Evolutionary conservation across 108 stramenopile genomes (phyloP), one percentile per base, ranked within the genome.

Genomic region (Fragilariopsis cylindrus): DNA sequence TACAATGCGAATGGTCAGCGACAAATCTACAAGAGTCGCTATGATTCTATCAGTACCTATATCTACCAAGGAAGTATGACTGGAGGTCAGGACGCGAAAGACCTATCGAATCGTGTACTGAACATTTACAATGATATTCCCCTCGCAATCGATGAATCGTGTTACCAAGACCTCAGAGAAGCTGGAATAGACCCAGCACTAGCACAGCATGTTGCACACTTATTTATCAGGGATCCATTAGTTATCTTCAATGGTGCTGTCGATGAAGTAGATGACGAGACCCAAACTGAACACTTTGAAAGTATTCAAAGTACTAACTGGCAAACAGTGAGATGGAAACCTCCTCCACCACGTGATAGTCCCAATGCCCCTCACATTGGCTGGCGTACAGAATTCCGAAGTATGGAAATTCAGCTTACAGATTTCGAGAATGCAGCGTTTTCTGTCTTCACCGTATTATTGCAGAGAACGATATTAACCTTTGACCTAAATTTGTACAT

Each of bases 341-440:
- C 99, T 18, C 99, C 99, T 6, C 98, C 98, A 30, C 96, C 97
- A 15, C 87, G 94, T 1, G 88, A 86, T 76, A 74, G 79, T 9
- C 94, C 95, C 7, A 90, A 90, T 65, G 90, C 92, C 71, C 95
- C 96, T n/a, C 91, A 95, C 44, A 98, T 98, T 81, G 99, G 99
- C 30, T 98, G 98, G 98, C 83, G 99, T 57, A 96, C 96, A 6
- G 99, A 99, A 78, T 97, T 98, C 87, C 86, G 99, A 16, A 92
- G 97, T 65, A 97, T 99, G 97, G 99, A 99, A 82, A 88, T 97
- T 70, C 98, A 98, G 74, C 84, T 97, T 15, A 99, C 99, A 6
- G 99, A 99, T 74, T 98, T 97, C 65, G 99, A 98, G 72, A 98
- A 99, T 84, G 96, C 99, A 1, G 99, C 99, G 3, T 98, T 98